Base-by-base conservation (phyloP, 768 basidiomycete genomes). In the Amanita molliuscula region DNA sequence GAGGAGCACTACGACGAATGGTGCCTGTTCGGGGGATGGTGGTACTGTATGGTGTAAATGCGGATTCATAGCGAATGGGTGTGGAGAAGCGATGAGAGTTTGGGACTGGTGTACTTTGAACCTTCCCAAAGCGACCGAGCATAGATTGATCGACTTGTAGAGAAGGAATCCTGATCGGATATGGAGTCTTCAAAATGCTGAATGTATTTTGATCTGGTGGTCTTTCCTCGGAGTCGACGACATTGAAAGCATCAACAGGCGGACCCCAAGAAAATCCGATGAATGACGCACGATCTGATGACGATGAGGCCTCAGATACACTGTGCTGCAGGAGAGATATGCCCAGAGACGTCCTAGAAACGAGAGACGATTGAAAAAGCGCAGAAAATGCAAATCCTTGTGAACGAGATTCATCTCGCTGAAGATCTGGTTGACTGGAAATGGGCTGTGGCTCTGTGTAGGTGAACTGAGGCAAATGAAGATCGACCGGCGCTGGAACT, bases 261-360 rank as follows among this genome's bases (percentile, higher is more conserved):
- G 90, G 90, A 3, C 90, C 90, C 90, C 90, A 93, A 3, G 89
- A 88, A 64, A 93, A 92, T 1, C 90, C 89, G 51, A 90, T 82
- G 58, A 89, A 89, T 21, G 67, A 61, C n/a, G 36, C 36, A 15
- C 16, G 38, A 31, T 48, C 37, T 7, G 38, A 26, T 13, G 77
- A 65, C 0, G 71, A 65, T 5, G 66, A 55, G 45, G 64, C 64
- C 33, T 67, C 63, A 31, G 60, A 31, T 25, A 48, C 38, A 25
- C 28, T 48, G 7, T n/a, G 25, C 25, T 48, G 23, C 11, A 75
- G 56, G 43, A 71, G 59, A 1, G 81, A 77, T 28, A 72, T 48
- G 1, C 67, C 73, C 0, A 73, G 71, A 0, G 80, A 78, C 3
- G 58, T 50, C 2, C 70, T 66, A 25, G 55, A 15, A n/a, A 16